Conservation (phyloP, 2,329 filamentous ascomycete species). For the Clarireedia homoeocarpa region DNA sequence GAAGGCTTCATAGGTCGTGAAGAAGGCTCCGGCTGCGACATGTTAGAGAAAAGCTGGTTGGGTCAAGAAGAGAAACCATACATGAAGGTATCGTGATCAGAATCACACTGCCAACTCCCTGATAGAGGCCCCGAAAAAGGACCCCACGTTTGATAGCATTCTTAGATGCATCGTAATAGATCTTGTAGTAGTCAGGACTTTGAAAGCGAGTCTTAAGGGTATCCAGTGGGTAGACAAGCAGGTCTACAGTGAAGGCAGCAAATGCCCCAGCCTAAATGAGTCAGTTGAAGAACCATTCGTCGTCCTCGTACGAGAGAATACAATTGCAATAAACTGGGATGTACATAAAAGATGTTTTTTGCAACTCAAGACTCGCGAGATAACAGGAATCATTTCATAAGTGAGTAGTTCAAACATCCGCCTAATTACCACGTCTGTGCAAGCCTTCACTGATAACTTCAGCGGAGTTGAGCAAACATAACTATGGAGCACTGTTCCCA, state of each 20-base stretch:
- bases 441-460: no score
- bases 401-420: not conserved
- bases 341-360: not conserved
- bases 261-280: constrained; percentile 64
- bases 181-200: constrained; percentile 63
- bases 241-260: constrained; percentile 78
- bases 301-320: not conserved
- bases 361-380: not conserved
- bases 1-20: constrained; percentile 77
- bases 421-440: no score
- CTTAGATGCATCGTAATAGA: constrained; percentile 52
- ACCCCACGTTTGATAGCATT: constrained; percentile 45
- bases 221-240: constrained; percentile 71
- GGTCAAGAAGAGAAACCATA: constrained; percentile 30
- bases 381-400: not conserved
- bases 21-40: constrained; percentile 69
- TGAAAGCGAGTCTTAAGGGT: constrained; percentile 85
- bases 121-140: constrained; percentile 70
- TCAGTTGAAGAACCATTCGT: not conserved
- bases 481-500: no score
- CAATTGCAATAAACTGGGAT: not conserved
- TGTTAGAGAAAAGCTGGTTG: constrained; percentile 14
- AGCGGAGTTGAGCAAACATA: no score
- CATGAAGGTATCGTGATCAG: constrained; percentile 83
- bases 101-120: constrained; percentile 68